Evolutionary conservation across 805 yeast genomes (phyloP), one percentile per base, ranked within the genome.

Genomic region (Zygoascus bituminiphila): DNA sequence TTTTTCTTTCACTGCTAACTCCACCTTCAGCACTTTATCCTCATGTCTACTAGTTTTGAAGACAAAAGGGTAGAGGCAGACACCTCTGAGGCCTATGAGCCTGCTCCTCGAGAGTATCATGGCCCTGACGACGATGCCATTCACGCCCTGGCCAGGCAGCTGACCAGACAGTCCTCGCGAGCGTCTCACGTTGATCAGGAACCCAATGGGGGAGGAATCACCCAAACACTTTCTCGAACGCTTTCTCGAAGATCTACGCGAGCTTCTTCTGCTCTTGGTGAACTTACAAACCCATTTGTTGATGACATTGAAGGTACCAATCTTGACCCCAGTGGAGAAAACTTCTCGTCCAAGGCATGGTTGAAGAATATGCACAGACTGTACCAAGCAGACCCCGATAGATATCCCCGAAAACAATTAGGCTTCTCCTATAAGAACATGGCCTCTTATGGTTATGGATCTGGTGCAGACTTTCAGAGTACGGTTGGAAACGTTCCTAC

Each of bases 391-490:
- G 84, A 82, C 57, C 78, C 79, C 0, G 87, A 79, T 2, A 72
- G 77, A 58, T 81, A 76, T 61, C 78, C 80, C 23, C 67, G 77
- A 42, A 70, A 74, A 21, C 65, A 81, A 46, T 81, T 87, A 3
- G 84, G 84, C 9, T 67, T 82, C 38, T 68, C 79, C 2, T 84
- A 77, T 69, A 70, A 75, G 51, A 64, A 80, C 56, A 66, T 84
- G 54, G 65, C 79, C 48, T 85, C 84, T 2, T 76, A 69, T 48
- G 91, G 91, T 54, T 73, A 69, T 46, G 82, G 79, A 52, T 72
- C 78, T 19, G 76, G 77, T 25, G 77, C 83, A 3, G 87, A 80
- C 60, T 84, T 80, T 64, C 88, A 82, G 60, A 66, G 78, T 9
- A 82, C 82, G 2, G 76, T 78, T 2, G 57, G 73, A 15, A 82